Conservation (phyloP, 768 basidiomycete genomes). For the Rhizopogon rudus region DNA sequence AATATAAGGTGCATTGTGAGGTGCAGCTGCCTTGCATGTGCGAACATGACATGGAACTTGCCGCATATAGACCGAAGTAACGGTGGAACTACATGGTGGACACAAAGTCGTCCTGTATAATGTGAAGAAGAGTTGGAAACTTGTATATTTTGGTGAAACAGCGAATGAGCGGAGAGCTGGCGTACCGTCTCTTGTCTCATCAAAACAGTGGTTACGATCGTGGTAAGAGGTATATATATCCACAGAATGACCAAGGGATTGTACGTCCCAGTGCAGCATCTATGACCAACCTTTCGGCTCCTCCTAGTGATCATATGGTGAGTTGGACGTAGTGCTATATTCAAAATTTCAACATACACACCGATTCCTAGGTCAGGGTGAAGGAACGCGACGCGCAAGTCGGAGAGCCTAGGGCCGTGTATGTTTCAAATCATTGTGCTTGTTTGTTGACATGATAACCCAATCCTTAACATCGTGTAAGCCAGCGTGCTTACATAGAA, state of each 20-base stretch:
- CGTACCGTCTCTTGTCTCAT: constrained; percentile 88
- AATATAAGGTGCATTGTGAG: constrained; percentile 61
- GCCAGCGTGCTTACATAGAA: too few relatives aligned
- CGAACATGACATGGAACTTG: constrained; percentile 84
- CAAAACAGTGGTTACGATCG: constrained; percentile 83
- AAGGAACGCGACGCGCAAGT: constrained; percentile 74
- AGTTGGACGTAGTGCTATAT: neutral
- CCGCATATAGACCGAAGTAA: constrained; percentile 79
- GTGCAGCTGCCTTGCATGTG: constrained; percentile 85
- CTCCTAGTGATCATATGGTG: constrained; percentile 48
- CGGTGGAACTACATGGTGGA: constrained; percentile 67
- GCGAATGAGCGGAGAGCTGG: neutral
- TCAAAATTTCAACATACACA: constrained; percentile 23
- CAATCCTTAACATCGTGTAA: too few relatives aligned
- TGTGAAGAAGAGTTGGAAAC: neutral
- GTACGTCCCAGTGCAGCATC: constrained; percentile 90
- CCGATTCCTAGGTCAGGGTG: constrained; percentile 96
- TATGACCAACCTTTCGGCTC: constrained; percentile 91
- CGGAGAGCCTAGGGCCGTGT: too few relatives aligned
- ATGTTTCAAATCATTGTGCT: too few relatives aligned
- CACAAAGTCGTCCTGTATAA: constrained; percentile 68
- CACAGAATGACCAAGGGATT: constrained; percentile 77
- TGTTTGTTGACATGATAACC: too few relatives aligned
- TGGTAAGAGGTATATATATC: constrained; percentile 94
- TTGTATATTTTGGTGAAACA: neutral